Percentiles rank a stretch among this genome's conserved stretches.
Evolutionary conservation across 148 eudicot genomes (phyloP).

Genomic region (Rhododendron griersonianum): DNA sequence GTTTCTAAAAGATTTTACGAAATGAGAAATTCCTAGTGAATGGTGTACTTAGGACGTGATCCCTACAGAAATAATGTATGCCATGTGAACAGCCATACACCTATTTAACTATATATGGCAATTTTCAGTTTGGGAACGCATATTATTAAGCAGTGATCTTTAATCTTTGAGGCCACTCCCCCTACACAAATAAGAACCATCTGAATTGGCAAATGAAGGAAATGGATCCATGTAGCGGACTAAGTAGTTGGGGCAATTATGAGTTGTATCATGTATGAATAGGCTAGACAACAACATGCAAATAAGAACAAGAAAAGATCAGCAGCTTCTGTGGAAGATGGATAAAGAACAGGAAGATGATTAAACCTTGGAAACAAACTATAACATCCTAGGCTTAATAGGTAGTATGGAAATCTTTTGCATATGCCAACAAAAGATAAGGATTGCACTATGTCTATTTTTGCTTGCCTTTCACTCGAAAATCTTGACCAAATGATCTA

Average conservation of each 20-base stretch:
- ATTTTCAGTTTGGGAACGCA: background rate
- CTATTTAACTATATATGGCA: background rate
- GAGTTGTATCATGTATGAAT: background rate
- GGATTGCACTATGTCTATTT: background rate
- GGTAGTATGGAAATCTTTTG: background rate
- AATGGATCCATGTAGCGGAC: background rate
- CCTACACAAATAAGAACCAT: background rate
- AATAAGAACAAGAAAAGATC: conserved; percentile 2
- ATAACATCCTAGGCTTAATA: background rate
- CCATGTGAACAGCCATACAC: background rate
- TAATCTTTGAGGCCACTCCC: background rate
- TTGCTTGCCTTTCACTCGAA: background rate
- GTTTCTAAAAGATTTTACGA: background rate
- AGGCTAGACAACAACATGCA: background rate
- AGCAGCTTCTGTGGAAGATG: background rate
- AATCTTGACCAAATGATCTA: background rate
- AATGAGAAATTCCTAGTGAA: background rate
- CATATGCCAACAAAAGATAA: background rate
- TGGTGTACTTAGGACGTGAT: background rate
- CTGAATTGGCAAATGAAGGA: background rate
- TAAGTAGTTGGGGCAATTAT: background rate
- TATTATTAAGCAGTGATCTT: background rate
- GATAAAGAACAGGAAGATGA: background rate
- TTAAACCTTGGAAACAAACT: background rate
- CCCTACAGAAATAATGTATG: background rate